Evolutionary conservation across 2,329 filamentous ascomycete species (phyloP).

Genomic region (Penicillium sp.): DNA sequence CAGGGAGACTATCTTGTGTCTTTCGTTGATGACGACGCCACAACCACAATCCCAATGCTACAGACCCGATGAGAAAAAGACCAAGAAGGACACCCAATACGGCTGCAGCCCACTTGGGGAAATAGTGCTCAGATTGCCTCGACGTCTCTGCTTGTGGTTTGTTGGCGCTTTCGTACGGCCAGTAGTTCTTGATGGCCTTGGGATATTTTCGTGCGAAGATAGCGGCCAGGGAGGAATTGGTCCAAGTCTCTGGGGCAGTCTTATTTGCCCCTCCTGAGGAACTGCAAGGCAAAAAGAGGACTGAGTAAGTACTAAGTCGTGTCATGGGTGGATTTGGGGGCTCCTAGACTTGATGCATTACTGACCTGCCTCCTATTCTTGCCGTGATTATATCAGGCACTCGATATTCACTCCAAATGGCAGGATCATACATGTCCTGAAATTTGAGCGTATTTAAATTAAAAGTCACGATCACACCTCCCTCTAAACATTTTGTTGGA

Average conservation of each 20-base stretch:
- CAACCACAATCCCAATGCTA: conserved; percentile 3
- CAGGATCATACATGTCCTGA: conserved; percentile 12
- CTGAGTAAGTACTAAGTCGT: too few relatives aligned
- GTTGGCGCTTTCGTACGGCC: conserved; percentile 48
- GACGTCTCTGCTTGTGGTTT: conserved; percentile 8
- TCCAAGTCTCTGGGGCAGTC: conserved; percentile 39
- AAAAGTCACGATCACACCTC: conserved; percentile 13
- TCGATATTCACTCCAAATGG: conserved; percentile 11
- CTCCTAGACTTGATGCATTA: neutral
- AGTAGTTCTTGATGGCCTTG: conserved; percentile 51
- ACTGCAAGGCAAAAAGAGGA: conserved; percentile 8
- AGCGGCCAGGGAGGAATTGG: conserved; percentile 41
- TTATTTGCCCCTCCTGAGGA: conserved; percentile 29
- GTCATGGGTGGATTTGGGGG: too few relatives aligned
- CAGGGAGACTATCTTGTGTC: neutral
- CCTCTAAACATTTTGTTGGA: conserved; percentile 10
- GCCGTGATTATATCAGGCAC: conserved; percentile 19
- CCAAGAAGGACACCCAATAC: conserved; percentile 36
- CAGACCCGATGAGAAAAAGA: conserved; percentile 5
- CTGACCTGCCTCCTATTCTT: conserved; percentile 34
- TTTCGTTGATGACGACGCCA: conserved; percentile 13
- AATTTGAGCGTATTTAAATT: conserved; percentile 16
- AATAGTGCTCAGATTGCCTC: conserved; percentile 20
- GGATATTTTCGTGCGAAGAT: conserved; percentile 55
- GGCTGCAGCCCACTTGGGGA: conserved; percentile 55